Base-by-base conservation (phyloP, 805 yeast genomes). In the Candida patagonica region DNA sequence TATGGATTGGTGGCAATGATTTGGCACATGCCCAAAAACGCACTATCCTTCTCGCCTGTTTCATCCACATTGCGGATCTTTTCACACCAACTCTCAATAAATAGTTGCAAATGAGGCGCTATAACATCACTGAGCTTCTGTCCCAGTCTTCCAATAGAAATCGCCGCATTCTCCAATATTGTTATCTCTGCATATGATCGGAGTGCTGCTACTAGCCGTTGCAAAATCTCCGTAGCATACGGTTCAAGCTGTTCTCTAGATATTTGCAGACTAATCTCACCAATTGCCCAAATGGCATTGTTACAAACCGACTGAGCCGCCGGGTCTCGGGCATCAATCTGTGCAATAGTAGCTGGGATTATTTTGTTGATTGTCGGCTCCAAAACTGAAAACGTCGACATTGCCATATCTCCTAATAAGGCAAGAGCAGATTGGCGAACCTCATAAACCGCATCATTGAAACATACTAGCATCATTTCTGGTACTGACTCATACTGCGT, bases 401-500 rank as follows among this genome's bases (percentile, higher is more conserved):
- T 85, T 7, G 88, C 82, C 59, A 92, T 68, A 60, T 92, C 98
- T 21, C 98, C 98, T 13, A 89, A 55, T 24, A 92, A 63, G 0
- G 97, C 96, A 63, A 78, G 86, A 0, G 89, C 85, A 43, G 86
- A 76, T 61, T 92, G 98, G 47, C 96, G 73, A n/a, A 92, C 96
- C 58, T 92, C 97, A 46, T 77, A 78, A 20, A 70, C 73, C 4
- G 75, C 71, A 57, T 86, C 95, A 47, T 78, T 80, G 47, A 86
- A 70, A 55, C 94, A 80, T 34, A 74, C 67, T 23, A 82, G 52
- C 42, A 88, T 55, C 36, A 87, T 63, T 26, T 73, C 76, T 65
- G 84, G 69, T 42, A 88, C 54, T 1, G 65, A 55, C 37, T 63
- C 65, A 38, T 52, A 43, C 22, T 46, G 43, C 19, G 33, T 21